A percentile compares a stretch with the other conserved stretches of the same genome.
Evolutionary conservation across 2,329 filamentous ascomycete genomes (phyloP).

Genomic region (Cryphonectria radicalis): DNA sequence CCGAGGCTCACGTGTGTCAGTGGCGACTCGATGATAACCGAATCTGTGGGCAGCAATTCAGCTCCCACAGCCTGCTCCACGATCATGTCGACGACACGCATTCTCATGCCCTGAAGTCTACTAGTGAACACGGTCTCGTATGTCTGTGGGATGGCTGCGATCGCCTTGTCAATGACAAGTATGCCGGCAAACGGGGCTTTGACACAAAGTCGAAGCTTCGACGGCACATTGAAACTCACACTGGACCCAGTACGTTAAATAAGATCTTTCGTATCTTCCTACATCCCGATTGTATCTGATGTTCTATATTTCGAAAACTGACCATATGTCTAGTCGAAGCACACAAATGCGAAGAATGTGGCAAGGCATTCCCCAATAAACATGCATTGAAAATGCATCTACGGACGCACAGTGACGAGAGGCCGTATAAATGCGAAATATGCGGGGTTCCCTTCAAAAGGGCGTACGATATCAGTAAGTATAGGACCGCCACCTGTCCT

Average conservation of each 20-base stretch:
- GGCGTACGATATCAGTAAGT: slow-evolving; percentile 14
- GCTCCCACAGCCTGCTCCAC: slow-evolving; percentile 26
- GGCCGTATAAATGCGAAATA: slow-evolving; percentile 62
- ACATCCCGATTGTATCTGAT: neutral
- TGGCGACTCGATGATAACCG: slow-evolving; percentile 12
- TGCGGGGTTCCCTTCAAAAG: slow-evolving; percentile 56
- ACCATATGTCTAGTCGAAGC: slow-evolving; percentile 57
- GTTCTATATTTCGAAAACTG: neutral
- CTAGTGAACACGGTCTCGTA: slow-evolving; percentile 23
- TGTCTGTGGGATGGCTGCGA: slow-evolving; percentile 45
- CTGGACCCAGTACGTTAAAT: slow-evolving; percentile 56
- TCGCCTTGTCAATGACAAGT: slow-evolving; percentile 47
- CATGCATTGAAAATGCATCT: slow-evolving; percentile 71
- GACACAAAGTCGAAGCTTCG: slow-evolving; percentile 66
- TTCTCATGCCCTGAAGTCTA: slow-evolving; percentile 20
- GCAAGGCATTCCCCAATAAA: slow-evolving; percentile 64
- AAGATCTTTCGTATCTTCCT: neutral
- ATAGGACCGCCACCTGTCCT: neutral
- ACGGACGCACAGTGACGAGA: slow-evolving; percentile 68
- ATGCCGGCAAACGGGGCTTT: slow-evolving; percentile 53
- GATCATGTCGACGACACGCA: slow-evolving; percentile 27
- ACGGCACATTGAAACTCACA: slow-evolving; percentile 68
- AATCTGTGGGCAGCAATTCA: slow-evolving; percentile 21
- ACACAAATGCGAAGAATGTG: slow-evolving; percentile 59
- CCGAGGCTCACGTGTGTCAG: slow-evolving; percentile 6